phyloP scores from a whole-genome alignment of 768 basidiomycete genomes.

The Leccinum sublutescens region DNA sequence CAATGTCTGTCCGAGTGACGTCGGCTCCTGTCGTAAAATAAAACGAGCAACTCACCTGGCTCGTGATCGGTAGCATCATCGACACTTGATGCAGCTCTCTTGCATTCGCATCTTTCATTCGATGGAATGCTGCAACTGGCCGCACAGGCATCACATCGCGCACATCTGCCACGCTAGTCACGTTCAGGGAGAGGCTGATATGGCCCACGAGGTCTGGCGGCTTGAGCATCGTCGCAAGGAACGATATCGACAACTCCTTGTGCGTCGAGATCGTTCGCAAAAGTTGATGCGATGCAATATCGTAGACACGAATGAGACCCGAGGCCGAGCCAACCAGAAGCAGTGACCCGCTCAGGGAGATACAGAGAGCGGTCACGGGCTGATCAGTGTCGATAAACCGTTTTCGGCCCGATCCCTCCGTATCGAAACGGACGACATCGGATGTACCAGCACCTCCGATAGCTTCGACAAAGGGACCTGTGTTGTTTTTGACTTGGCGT shows the following conservation, averaged over 20 bases:
- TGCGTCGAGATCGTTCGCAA: constrained; percentile 76
- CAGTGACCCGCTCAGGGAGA: constrained; percentile 75
- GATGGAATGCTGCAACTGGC: constrained; percentile 67
- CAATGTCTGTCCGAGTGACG: constrained; percentile 14
- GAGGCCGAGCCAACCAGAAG: constrained; percentile 79
- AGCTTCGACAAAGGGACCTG: constrained; percentile 58
- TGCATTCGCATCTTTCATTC: constrained; percentile 63
- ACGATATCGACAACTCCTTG: constrained; percentile 66
- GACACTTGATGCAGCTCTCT: constrained; percentile 70
- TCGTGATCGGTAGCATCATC: constrained; percentile 54
- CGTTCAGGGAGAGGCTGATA: constrained; percentile 51
- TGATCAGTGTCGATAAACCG: constrained; percentile 71
- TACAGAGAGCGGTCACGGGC: constrained; percentile 65
- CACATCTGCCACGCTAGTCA: constrained; percentile 35
- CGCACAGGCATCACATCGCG: constrained; percentile 65
- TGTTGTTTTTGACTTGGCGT: constrained; percentile 47
- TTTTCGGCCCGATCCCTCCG: constrained; percentile 48
- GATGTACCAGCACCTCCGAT: constrained; percentile 70
- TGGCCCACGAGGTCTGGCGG: constrained; percentile 88
- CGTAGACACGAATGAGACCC: constrained; percentile 77
- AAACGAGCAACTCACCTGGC: constrained; percentile 34
- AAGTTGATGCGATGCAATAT: constrained; percentile 87
- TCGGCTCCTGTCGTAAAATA: neutral
- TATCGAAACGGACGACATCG: constrained; percentile 70
- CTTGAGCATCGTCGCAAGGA: constrained; percentile 75